phyloP scores from a whole-genome alignment of 2,329 filamentous ascomycete species.

The Fusarium sp. region DNA sequence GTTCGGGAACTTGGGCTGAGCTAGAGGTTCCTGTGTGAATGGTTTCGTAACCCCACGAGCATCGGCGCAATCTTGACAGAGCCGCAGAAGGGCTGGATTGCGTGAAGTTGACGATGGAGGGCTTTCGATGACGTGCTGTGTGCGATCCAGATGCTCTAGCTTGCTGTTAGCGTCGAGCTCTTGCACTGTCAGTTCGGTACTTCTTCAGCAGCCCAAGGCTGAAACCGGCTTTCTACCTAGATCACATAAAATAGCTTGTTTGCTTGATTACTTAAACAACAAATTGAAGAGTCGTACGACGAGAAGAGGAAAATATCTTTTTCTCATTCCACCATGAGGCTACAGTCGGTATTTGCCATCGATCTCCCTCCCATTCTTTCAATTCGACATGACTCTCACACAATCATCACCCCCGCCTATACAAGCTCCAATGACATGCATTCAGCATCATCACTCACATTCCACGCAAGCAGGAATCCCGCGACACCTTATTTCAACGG shows the following conservation, averaged over 20 bases:
- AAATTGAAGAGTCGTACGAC: background rate
- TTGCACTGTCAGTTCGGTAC: background rate
- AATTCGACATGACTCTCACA: background rate
- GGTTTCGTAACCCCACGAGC: background rate
- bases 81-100: slow-evolving; percentile 9
- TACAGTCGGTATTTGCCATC: background rate
- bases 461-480: slow-evolving; percentile 20
- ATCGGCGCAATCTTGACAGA: background rate
- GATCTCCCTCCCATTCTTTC: background rate
- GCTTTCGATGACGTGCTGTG: slow-evolving; percentile 5
- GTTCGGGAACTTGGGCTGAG: slow-evolving; percentile 17
- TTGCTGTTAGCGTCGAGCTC: background rate
- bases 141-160: background rate
- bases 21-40: slow-evolving; percentile 12
- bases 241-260: background rate
- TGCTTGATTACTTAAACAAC: background rate
- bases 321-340: background rate
- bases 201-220: background rate
- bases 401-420: slow-evolving; percentile 1
- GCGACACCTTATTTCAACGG: background rate
- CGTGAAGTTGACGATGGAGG: background rate
- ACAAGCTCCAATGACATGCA: slow-evolving; percentile 18
- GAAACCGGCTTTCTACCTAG: background rate
- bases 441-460: slow-evolving; percentile 29
- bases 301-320: background rate